Evolutionary conservation across 2,329 filamentous ascomycete species (phyloP).

Genomic region (Fusarium succisae): DNA sequence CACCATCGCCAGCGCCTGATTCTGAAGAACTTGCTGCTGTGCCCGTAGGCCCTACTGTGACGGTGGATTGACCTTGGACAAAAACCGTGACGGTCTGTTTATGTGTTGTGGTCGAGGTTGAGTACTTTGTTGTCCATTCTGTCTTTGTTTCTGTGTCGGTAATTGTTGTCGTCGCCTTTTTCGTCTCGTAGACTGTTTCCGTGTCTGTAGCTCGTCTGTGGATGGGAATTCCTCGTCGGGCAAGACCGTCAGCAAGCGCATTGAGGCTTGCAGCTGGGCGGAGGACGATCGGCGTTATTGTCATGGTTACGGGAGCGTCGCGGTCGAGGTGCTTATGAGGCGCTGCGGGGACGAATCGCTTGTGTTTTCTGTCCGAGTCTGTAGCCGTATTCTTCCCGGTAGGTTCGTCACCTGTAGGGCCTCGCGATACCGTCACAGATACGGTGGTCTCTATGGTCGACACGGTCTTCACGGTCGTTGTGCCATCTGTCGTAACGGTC

Average conservation of each 20-base stretch:
- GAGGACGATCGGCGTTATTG: neutral
- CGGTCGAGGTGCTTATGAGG: rapidly evolving
- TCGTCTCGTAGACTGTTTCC: neutral
- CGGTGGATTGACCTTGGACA: neutral
- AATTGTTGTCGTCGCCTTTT: neutral
- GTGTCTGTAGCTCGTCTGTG: neutral
- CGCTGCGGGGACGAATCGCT: neutral
- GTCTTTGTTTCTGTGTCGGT: neutral
- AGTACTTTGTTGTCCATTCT: neutral
- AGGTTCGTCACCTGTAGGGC: neutral
- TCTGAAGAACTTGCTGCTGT: neutral
- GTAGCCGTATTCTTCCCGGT: neutral
- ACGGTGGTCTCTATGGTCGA: neutral
- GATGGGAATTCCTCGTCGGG: neutral
- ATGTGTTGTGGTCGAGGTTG: neutral
- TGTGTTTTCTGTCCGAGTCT: neutral
- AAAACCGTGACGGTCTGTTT: neutral
- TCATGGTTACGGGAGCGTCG: rapidly evolving
- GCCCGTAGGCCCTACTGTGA: neutral
- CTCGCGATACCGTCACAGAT: neutral
- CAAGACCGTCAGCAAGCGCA: neutral
- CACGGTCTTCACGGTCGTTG: neutral
- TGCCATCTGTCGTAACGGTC: neutral
- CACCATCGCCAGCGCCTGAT: neutral
- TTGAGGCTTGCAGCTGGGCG: neutral